Conservation (phyloP, 108 stramenopile species). For the Stephanodiscus triporus region DNA sequence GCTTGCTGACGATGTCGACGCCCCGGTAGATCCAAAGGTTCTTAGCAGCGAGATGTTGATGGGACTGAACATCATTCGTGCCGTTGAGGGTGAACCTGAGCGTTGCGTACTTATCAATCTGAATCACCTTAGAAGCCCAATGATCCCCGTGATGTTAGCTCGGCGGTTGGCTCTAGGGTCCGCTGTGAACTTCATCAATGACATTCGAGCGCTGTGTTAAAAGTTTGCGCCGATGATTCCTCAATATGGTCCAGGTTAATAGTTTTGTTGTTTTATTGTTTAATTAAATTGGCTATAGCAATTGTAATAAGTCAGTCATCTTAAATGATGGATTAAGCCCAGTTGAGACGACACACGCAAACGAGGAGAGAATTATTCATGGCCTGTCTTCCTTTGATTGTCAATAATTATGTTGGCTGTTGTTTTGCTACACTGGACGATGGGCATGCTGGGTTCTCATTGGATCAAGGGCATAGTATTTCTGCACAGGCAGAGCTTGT, state of each 20-base stretch:
- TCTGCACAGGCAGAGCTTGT: constrained; percentile 1
- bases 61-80: constrained; percentile 71
- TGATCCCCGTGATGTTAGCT: constrained; percentile 79
- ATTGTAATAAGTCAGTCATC: not conserved
- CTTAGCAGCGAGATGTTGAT: constrained; percentile 75
- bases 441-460: not conserved
- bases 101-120: constrained; percentile 75
- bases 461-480: not conserved
- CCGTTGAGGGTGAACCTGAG: constrained; percentile 56
- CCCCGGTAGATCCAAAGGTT: constrained; percentile 40
- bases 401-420: not conserved
- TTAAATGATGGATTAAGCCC: too few relatives aligned
- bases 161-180: constrained; percentile 66
- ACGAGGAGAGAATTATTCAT: not conserved
- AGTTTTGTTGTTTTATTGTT: not conserved
- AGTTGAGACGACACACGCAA: too few relatives aligned
- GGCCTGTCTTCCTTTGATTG: not conserved
- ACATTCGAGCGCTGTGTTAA: constrained; percentile 57
- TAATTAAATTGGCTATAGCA: too few relatives aligned
- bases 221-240: not conserved
- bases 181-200: constrained; percentile 71
- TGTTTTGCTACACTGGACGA: not conserved
- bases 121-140: constrained; percentile 75
- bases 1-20: constrained; percentile 30
- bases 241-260: not conserved